Percentiles rank a stretch among this genome's conserved stretches.
Conservation (phyloP, 2,329 filamentous ascomycete species). For the Aspergillus eucalypticola region DNA sequence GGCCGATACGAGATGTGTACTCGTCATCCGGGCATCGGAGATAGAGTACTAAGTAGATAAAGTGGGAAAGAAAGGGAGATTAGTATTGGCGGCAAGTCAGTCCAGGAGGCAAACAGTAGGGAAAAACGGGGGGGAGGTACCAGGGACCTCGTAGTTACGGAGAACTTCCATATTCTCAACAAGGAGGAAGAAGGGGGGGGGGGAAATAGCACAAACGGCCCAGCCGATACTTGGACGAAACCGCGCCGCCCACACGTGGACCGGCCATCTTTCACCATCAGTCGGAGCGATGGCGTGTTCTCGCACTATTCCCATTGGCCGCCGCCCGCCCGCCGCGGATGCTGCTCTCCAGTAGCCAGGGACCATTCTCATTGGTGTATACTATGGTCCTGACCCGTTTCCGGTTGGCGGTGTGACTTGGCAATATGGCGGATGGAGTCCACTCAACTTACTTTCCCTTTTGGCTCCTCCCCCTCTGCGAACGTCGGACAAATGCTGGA, state of each 20-base stretch:
- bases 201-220: background rate
- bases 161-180: background rate
- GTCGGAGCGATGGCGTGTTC: conserved; percentile 36
- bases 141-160: no score
- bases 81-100: no score
- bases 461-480: background rate
- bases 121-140: background rate
- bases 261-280: conserved; percentile 33
- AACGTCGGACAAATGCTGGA: background rate
- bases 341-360: background rate
- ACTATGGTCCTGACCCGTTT: background rate
- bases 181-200: background rate
- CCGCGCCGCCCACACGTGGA: conserved; percentile 19
- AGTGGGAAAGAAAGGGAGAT: no score
- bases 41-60: background rate
- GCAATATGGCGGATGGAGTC: conserved; percentile 14
- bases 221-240: background rate
- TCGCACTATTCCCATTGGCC: conserved; percentile 26
- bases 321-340: background rate
- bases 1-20: background rate
- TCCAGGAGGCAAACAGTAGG: background rate
- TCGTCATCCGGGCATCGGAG: background rate
- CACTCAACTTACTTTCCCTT: background rate
- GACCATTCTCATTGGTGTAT: conserved; percentile 11
- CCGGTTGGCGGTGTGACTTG: conserved; percentile 11